Evolutionary conservation across 2,329 filamentous ascomycete species (phyloP).

Genomic region (Monilinia aucupariae): DNA sequence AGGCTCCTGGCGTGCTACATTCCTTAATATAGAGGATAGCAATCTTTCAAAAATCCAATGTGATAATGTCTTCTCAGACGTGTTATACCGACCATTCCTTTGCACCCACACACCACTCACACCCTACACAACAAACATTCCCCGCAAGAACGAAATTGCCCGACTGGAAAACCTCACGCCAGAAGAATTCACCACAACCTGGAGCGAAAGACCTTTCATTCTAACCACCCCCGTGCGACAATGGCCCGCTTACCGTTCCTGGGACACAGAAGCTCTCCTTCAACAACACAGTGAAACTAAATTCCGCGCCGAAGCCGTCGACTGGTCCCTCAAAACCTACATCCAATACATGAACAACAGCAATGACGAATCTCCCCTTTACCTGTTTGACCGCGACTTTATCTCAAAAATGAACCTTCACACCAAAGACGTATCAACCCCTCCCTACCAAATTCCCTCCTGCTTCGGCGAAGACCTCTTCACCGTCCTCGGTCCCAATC

Average conservation of each 20-base stretch:
- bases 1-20: constrained; percentile 79
- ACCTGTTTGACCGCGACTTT: constrained; percentile 85
- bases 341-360: constrained; percentile 74
- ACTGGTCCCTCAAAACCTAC: constrained; percentile 83
- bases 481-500: constrained; percentile 66
- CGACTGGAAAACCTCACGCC: constrained; percentile 63
- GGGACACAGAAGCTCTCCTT: constrained; percentile 66
- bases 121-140: constrained; percentile 66
- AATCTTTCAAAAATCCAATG: constrained; percentile 61
- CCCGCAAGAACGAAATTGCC: constrained; percentile 64
- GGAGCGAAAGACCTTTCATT: constrained; percentile 80
- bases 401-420: constrained; percentile 75
- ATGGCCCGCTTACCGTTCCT: constrained; percentile 73
- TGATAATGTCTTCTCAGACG: constrained; percentile 78
- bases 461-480: constrained; percentile 89
- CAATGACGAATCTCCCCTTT: constrained; percentile 81
- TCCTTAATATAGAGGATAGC: constrained; percentile 52
- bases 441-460: constrained; percentile 67
- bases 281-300: constrained; percentile 57
- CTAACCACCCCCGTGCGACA: constrained; percentile 72
- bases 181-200: constrained; percentile 67
- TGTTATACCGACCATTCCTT: constrained; percentile 82
- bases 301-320: constrained; percentile 88
- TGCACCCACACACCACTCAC: constrained; percentile 71
- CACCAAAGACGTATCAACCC: constrained; percentile 44